Evolutionary conservation across 495 filamentous ascomycete species (phyloP), one percentile per base, ranked within the genome.

Genomic region (Oleoguttula mirabilis): DNA sequence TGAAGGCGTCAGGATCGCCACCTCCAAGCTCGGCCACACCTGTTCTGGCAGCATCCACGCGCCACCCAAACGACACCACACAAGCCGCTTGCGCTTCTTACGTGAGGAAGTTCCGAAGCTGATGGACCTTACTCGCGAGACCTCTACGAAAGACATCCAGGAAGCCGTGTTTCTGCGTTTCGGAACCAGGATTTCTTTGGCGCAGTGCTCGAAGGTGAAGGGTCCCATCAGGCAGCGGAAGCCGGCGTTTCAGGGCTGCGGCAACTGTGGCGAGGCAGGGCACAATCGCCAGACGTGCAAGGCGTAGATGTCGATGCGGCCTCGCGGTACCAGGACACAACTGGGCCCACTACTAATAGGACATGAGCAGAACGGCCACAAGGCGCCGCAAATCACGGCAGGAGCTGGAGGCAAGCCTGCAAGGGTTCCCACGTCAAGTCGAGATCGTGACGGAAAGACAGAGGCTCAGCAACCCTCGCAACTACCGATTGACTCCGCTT

Each of bases 271-370:
- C 7, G 37, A 8, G 21, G 16, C n/a, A 12, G 37, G 37, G 37
- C 37, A 40, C 20, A 40, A 40, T 20, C 8, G 19, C 12, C 21
- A 17, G 37, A 40, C 37, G 4, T 40, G 40, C 30, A 43, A 30
- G 14, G 27, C 27, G 14, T 30, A n/a, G n/a, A n/a, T n/a, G n/a
- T n/a, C n/a, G n/a, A n/a, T n/a, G n/a, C n/a, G n/a, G n/a, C n/a
- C n/a, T n/a, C n/a, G n/a, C n/a, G n/a, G n/a, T n/a, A n/a, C n/a
- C n/a, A n/a, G n/a, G n/a, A n/a, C n/a, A n/a, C n/a, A n/a, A n/a
- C n/a, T n/a, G n/a, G n/a, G n/a, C n/a, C n/a, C n/a, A n/a, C n/a
- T n/a, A n/a, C n/a, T n/a, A n/a, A n/a, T n/a, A n/a, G n/a, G n/a
- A n/a, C n/a, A n/a, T n/a, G n/a, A n/a, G n/a, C n/a, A n/a, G n/a